Percentiles rank a stretch among this genome's conserved stretches.
Conservation (phyloP, 2,329 filamentous ascomycete species). For the Fusarium foetens region DNA sequence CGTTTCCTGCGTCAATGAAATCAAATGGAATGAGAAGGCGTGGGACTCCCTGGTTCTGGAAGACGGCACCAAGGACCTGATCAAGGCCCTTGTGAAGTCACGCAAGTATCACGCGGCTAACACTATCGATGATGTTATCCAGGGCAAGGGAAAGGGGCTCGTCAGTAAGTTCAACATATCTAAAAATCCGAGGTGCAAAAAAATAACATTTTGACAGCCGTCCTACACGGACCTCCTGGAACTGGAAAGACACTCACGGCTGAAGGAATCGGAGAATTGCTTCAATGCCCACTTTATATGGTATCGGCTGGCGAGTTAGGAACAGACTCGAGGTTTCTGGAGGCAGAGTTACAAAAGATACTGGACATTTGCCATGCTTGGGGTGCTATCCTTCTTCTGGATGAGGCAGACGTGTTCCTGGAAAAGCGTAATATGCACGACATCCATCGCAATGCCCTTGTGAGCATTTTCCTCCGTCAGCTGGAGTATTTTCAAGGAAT, state of each 20-base stretch:
- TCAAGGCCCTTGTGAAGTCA: constrained; percentile 80
- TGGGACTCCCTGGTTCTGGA: constrained; percentile 84
- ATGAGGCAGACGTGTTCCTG: constrained; percentile 87
- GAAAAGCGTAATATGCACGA: constrained; percentile 86
- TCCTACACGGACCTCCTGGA: constrained; percentile 86
- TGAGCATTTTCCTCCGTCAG: constrained; percentile 86
- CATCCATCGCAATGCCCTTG: constrained; percentile 84
- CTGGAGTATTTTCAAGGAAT: constrained; percentile 95
- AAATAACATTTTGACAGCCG: constrained; percentile 54
- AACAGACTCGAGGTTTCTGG: constrained; percentile 78
- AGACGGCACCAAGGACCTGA: constrained; percentile 69
- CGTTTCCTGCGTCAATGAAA: constrained; percentile 80
- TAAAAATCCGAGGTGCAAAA: not conserved
- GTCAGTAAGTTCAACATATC: constrained; percentile 61
- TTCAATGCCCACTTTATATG: constrained; percentile 85
- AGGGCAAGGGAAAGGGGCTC: constrained; percentile 87
- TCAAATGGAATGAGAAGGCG: constrained; percentile 84
- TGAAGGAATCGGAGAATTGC: constrained; percentile 84
- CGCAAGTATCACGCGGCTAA: constrained; percentile 85
- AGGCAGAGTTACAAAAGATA: constrained; percentile 82
- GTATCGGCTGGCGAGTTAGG: constrained; percentile 85
- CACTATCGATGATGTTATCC: constrained; percentile 84
- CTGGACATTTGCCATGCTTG: constrained; percentile 87
- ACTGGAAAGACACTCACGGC: constrained; percentile 91
- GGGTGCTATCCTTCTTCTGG: constrained; percentile 85